These are phyloP conservation scores for Trichoderma parareesei DNA, from an alignment of 495 filamentous ascomycete species.

Conservation along the genomic window DNA sequence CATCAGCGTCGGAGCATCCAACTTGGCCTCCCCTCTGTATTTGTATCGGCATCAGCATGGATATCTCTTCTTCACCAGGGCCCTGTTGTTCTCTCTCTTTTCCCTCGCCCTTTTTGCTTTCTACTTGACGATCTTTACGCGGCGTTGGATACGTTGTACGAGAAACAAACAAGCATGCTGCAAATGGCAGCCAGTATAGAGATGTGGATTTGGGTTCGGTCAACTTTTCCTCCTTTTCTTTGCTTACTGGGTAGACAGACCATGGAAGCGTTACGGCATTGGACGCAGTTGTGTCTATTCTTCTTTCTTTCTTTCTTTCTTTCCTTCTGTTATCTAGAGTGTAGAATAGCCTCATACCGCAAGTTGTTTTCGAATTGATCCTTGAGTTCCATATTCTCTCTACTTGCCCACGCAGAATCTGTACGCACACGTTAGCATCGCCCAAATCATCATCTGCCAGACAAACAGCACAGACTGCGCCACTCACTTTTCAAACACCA, in stretches of 20 bases:
- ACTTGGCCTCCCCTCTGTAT: background rate
- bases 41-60: background rate
- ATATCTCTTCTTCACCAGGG: background rate
- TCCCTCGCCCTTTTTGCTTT: background rate
- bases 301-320: background rate
- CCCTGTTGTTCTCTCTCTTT: background rate
- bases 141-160: background rate
- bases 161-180: background rate
- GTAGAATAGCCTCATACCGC: conserved; percentile 12
- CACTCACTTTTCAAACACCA: conserved; percentile 90
- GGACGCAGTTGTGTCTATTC: background rate
- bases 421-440: conserved; percentile 14
- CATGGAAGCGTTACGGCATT: background rate
- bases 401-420: conserved; percentile 37
- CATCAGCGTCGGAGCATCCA: background rate
- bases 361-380: conserved; percentile 13
- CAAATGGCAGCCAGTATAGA: conserved; percentile 6
- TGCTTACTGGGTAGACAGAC: background rate
- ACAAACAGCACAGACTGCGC: no score
- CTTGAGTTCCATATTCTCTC: conserved; percentile 14
- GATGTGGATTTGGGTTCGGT: conserved; percentile 7
- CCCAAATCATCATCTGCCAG: background rate
- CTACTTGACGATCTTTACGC: background rate
- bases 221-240: background rate
- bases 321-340: background rate